Conservation (phyloP, 805 yeast genomes). For the Hanseniaspora vineae region DNA sequence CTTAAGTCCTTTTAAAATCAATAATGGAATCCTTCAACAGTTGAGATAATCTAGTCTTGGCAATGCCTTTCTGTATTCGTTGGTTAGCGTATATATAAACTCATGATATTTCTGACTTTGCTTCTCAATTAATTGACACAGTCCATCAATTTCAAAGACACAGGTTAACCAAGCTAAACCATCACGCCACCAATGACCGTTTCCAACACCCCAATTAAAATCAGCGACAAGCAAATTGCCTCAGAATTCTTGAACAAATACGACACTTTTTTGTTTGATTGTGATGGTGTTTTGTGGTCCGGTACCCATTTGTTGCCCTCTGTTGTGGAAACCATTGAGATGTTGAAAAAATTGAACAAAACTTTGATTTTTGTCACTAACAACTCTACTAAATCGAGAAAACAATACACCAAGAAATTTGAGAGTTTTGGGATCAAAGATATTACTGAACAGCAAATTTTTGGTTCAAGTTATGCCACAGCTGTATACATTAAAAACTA, state of each 20-base stretch:
- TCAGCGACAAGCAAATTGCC: slow-evolving; percentile 35
- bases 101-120: too few relatives aligned
- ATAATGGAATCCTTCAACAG: too few relatives aligned
- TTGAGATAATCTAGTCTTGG: too few relatives aligned
- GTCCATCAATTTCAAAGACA: too few relatives aligned
- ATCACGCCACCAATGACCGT: not conserved
- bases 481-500: slow-evolving; percentile 77
- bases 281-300: slow-evolving; percentile 95
- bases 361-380: slow-evolving; percentile 83
- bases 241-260: slow-evolving; percentile 44
- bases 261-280: slow-evolving; percentile 86
- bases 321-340: slow-evolving; percentile 59
- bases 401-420: slow-evolving; percentile 65
- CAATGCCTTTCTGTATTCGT: too few relatives aligned
- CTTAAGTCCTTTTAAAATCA: not conserved
- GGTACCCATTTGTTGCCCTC: slow-evolving; percentile 73
- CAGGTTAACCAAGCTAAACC: too few relatives aligned
- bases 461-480: slow-evolving; percentile 85
- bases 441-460: slow-evolving; percentile 53
- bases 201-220: slow-evolving; percentile 28
- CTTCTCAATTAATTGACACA: too few relatives aligned
- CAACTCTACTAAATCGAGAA: slow-evolving; percentile 84
- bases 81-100: too few relatives aligned
- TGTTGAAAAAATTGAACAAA: slow-evolving; percentile 44
- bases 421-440: slow-evolving; percentile 33